Base-by-base conservation (phyloP, 2,329 filamentous ascomycete species). In the Aspergillus pseudotamarii region DNA sequence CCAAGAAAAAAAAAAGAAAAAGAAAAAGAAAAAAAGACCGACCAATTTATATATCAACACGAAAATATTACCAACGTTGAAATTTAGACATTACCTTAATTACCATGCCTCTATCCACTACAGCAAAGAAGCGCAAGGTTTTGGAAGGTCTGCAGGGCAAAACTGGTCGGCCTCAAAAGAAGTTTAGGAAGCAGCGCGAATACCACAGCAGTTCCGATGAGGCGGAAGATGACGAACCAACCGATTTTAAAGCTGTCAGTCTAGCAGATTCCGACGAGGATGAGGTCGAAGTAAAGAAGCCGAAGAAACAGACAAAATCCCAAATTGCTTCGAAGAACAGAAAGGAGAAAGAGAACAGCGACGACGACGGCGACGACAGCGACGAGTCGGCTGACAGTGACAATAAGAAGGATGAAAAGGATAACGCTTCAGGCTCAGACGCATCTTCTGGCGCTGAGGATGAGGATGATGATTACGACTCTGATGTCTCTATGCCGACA, bases 171-270 rank as follows among this genome's bases (percentile, higher is more conserved):
- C 81, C 83, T 36, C 81, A 82, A 66, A 86, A 86, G 75, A 87
- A 87, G 70, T 83, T 87, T 74, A 88, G 86, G 76, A 88, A 88
- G 75, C 87, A 90, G 74, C 79, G 79, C 68, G 78, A 82, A 62
- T 90, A 91, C 78, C 84, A 89, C 83, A 89, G 86, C 76, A 78
- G 79, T 73, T 89, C 86, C 36, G 85, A 85, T 63, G 86, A 88
- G 51, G 85, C 87, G 61, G 79, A 81, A 56, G 81, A 82, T 41
- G 77, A 78, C 28, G 72, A 76, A 55, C 73, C 69, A 12, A 70
- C 75, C 68, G 79, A 82, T 64, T 85, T 86, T 72, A 72, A 81
- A 68, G 80, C 83, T 11, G 82, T 85, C 61, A 80, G 82, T 66
- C 78, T 85, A 56, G 79, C 80, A 58, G 82, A 81, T 63, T 82